phyloP scores from a whole-genome alignment of 257 asterid genomes.

The Solanum bulbocastanum region DNA sequence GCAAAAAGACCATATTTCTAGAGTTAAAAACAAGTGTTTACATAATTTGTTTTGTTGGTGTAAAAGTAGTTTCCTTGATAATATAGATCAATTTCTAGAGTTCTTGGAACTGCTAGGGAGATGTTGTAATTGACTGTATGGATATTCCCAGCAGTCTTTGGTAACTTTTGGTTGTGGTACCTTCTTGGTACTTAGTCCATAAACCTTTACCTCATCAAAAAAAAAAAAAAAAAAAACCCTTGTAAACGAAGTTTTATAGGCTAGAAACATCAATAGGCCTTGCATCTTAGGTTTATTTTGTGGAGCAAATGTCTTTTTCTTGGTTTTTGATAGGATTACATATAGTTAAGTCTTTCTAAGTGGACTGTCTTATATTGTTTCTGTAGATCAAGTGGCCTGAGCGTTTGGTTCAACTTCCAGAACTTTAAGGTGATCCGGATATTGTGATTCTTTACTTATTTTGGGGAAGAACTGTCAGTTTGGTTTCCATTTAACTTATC shows the following conservation, averaged over 20 bases:
- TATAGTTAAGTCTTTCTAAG: not conserved
- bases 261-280: not conserved
- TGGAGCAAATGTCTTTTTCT: not conserved
- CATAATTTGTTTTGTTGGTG: too few species aligned
- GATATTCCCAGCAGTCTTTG: too few species aligned
- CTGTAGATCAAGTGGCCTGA: not conserved
- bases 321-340: not conserved
- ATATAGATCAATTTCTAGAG: too few species aligned
- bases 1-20: too few species aligned
- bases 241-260: not conserved
- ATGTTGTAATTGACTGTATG: too few species aligned
- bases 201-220: too few species aligned
- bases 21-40: too few species aligned
- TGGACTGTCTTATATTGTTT: not conserved
- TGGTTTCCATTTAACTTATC: not conserved
- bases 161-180: too few species aligned
- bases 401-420: not conserved
- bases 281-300: not conserved
- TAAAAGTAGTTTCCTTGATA: too few species aligned
- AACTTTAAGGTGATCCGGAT: not conserved
- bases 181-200: too few species aligned
- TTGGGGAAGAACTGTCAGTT: not conserved
- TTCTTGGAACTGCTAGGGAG: too few species aligned
- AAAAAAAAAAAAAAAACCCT: too few species aligned
- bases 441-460: not conserved